A percentile compares a stretch with the other conserved stretches of the same genome.
Conservation (phyloP, 345 rosid genomes). For the Noccaea caerulescens region DNA sequence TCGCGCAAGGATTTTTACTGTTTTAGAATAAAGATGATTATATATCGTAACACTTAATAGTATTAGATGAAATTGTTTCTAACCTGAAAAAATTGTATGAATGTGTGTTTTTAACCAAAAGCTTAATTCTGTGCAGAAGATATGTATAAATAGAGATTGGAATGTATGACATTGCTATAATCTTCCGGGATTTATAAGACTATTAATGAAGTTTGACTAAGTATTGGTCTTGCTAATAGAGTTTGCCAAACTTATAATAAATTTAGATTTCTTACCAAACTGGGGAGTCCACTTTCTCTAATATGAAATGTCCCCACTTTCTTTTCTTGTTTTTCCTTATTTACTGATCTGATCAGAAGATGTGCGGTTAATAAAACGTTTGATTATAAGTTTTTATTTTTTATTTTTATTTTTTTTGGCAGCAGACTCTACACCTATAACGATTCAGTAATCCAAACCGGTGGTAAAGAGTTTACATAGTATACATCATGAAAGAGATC, state of each 20-base stretch:
- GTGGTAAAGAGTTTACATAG: too few relatives aligned
- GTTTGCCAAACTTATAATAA: constrained; percentile 33
- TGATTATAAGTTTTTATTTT: too few relatives aligned
- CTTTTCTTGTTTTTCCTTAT: not conserved
- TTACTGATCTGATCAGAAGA: not conserved
- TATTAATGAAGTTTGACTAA: constrained; percentile 16
- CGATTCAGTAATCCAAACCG: too few relatives aligned
- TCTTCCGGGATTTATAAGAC: not conserved
- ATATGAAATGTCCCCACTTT: constrained; percentile 9
- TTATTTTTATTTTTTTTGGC: too few relatives aligned
- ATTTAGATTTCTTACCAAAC: constrained; percentile 31
- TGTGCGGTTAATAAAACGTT: too few relatives aligned
- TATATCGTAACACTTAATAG: not conserved
- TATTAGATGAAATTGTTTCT: not conserved
- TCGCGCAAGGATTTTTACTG: not conserved
- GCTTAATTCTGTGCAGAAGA: not conserved
- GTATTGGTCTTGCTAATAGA: not conserved
- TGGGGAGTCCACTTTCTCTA: constrained; percentile 33
- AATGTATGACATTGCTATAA: constrained; percentile 26
- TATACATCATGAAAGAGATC: too few relatives aligned
- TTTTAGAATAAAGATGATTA: not conserved
- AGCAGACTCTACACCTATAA: too few relatives aligned
- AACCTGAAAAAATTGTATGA: constrained; percentile 7
- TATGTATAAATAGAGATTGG: not conserved
- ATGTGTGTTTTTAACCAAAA: not conserved